Percentiles rank a stretch among this genome's conserved stretches.
Evolutionary conservation across 345 rosid species (phyloP).

Genomic region (Eucalyptus polybractea): DNA sequence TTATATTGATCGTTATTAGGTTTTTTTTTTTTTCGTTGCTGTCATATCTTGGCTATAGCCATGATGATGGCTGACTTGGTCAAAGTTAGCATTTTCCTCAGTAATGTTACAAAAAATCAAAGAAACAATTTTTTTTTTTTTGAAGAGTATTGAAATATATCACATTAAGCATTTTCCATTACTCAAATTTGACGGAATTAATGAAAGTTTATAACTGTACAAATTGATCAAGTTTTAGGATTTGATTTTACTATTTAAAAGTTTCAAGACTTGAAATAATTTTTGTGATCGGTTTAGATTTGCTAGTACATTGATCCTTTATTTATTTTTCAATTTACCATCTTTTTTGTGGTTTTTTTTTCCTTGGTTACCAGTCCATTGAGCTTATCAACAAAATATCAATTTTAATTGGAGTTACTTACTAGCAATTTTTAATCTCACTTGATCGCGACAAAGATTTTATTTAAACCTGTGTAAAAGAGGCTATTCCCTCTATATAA

Average conservation of each 20-base stretch:
- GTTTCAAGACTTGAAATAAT: too few species aligned
- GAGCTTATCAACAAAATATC: background rate
- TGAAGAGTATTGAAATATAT: background rate
- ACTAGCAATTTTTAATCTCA: background rate
- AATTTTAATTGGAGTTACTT: background rate
- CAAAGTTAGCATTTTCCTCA: background rate
- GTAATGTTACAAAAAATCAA: background rate
- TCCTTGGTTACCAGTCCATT: background rate
- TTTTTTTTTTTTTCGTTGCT: too few species aligned
- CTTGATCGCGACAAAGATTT: background rate
- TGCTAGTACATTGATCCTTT: too few species aligned
- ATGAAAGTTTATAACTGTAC: background rate
- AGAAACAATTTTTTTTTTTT: too few species aligned
- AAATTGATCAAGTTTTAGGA: background rate
- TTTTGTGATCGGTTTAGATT: too few species aligned
- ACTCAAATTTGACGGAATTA: background rate
- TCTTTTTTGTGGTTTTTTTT: too few species aligned
- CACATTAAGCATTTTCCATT: background rate
- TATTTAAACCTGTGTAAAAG: background rate
- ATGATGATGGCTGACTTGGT: background rate
- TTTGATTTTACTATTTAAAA: too few species aligned
- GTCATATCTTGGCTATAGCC: background rate
- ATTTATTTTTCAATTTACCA: too few species aligned
- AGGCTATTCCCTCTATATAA: background rate
- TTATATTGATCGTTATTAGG: too few species aligned